Evolutionary conservation across 2,329 filamentous ascomycete genomes (phyloP), one percentile per base, ranked within the genome.

Genomic region (Penicillium paneum): DNA sequence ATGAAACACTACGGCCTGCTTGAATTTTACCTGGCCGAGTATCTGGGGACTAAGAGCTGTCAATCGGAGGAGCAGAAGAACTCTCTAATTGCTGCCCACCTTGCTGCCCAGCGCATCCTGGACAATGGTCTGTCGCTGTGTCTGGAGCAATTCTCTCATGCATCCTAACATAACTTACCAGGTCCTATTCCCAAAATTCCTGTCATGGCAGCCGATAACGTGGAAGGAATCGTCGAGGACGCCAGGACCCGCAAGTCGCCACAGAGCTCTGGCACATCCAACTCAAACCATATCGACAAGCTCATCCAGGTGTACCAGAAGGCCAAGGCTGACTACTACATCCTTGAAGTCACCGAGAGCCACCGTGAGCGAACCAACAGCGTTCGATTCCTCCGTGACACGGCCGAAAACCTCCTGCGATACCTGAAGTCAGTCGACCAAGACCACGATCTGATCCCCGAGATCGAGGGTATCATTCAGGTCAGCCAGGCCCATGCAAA

Each of bases 381-480:
- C 1, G 71, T 73, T 24, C 71, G 71, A 45, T 77, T 76, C 46
- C 69, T 78, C 26, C 72, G 75, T 3, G 75, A 78, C 58, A 76
- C 73, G 1, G 73, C 74, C 6, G 75, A 77, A 53, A 77, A 77
- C 49, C 64, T 69, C 1, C 62, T 76, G 15, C 61, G 64, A 13
- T 74, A 73, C 43, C 60, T 77, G 8, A 55, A 61, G 26, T 49
- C 63, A 10, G 61, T 64, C 21, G 61, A 58, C 10, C 48, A 55
- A 3, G 58, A 69, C 11, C 64, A 74, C 47, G 49, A 52, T 13
- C 56, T 72, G 51, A 50, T 73, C 12, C 54, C 67, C 0, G 72
- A 75, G 39, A 58, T 77, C 12, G 57, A 71, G 26, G 52, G 62
- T 5, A 67, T 68, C 5, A 73, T 72, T 31, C 57, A 61, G 13